Conservation (phyloP, 345 rosid species). For the Linum tenue region DNA sequence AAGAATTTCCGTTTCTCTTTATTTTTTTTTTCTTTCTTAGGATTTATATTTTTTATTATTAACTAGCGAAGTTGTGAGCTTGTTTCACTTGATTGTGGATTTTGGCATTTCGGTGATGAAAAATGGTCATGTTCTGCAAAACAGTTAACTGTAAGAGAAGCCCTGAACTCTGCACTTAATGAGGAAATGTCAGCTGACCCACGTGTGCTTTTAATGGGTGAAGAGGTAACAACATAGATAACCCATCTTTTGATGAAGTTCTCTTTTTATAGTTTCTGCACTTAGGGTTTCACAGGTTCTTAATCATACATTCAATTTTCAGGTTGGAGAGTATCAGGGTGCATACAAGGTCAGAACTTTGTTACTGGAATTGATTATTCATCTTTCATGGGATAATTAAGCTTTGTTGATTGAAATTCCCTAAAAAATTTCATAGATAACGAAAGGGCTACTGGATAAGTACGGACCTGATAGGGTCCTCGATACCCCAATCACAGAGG, state of each 20-base stretch:
- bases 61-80: too few species aligned
- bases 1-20: neutral
- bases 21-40: neutral
- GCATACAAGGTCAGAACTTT: slow-evolving; percentile 78
- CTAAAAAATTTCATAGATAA: slow-evolving; percentile 25
- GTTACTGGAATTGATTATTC: neutral
- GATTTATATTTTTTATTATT: neutral
- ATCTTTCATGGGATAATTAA: too few species aligned
- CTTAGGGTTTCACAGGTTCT: too few species aligned
- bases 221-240: neutral
- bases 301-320: slow-evolving; percentile 1
- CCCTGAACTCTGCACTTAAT: slow-evolving; percentile 73
- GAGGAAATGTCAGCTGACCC: slow-evolving; percentile 7
- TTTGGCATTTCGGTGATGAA: too few species aligned
- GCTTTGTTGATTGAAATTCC: too few species aligned
- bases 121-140: too few species aligned
- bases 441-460: slow-evolving; percentile 76
- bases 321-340: slow-evolving; percentile 98
- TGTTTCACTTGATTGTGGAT: too few species aligned
- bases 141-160: slow-evolving; percentile 78
- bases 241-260: neutral
- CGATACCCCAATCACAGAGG: slow-evolving; percentile 95
- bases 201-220: neutral
- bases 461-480: slow-evolving; percentile 89
- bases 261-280: neutral